Base-by-base conservation (phyloP, 2,329 filamentous ascomycete species). In the Fusarium bactridioides region DNA sequence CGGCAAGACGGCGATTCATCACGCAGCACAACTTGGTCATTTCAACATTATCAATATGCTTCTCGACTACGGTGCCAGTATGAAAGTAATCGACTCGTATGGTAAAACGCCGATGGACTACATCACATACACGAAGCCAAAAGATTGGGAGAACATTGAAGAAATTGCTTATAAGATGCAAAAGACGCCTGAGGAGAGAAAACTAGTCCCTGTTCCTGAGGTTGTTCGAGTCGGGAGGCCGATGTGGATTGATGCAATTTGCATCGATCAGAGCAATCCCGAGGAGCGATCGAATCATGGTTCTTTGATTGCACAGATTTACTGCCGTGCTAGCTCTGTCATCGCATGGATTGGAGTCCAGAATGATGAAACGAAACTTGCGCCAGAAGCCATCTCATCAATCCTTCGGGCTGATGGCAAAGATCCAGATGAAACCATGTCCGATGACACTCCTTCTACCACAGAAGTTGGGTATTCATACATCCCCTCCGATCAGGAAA, bases 221-320 rank as follows among this genome's bases (percentile, higher is more conserved):
- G 15, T 33, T 0, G 2, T 66, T 1, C 9, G 40, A 4, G 33
- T 53, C 11, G 64, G 64, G 2, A 66, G 21, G 8, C 61, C 53
- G 5, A 47, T 67, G 7, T 67, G 64, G 64, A 66, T 67, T 29
- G 64, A 67, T 23, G 53, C 64, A 3, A 21, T 67, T 1, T 67
- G 61, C 25, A 25, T 60, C 15, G 9, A 66, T 12, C 61, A 53
- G 10, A 31, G 2, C 12, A 38, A 33, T 23, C 0, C 1, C 0
- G 10, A 25, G 2, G 64, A 66, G 11, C 29, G n/a, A 3, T 11
- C 4, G 4, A 53, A 5, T 7, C 45, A 47, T 18, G n/a, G 11
- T 10, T 16, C 41, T 7, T 18, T 54, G 3, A 53, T 60, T 2
- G 1, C 33, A 2, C 40, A 54, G 3, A 25, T 61, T 5, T 67